phyloP scores from a whole-genome alignment of 768 basidiomycete species.

The Mycena belliarum region DNA sequence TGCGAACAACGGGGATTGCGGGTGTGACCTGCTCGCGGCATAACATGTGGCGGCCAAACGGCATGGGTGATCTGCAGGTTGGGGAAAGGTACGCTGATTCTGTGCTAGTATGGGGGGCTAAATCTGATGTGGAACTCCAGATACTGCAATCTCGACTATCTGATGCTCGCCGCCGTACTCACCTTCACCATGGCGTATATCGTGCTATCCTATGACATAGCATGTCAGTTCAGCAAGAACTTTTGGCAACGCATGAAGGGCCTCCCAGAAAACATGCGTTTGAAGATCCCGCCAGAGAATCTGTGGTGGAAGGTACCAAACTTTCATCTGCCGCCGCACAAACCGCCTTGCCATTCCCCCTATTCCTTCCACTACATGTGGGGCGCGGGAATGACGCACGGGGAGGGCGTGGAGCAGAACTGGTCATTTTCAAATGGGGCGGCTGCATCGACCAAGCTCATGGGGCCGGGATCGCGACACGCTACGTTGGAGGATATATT shows the following conservation, averaged over 20 bases:
- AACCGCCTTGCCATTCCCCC: neutral
- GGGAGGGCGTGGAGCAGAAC: slow-evolving; percentile 2
- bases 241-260: neutral
- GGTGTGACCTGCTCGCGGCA: neutral
- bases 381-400: no score
- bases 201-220: neutral
- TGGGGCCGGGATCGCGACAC: neutral
- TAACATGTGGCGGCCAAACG: no score
- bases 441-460: neutral
- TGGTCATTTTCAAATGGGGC: slow-evolving; percentile 4
- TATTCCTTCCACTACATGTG: slow-evolving; percentile 7
- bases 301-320: slow-evolving; percentile 14
- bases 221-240: neutral
- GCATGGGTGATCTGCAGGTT: neutral
- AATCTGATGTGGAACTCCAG: neutral
- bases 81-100: neutral
- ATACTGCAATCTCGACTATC: slow-evolving; percentile 13
- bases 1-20: slow-evolving; percentile 4
- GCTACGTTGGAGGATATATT: slow-evolving; percentile 3
- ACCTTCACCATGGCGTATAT: neutral
- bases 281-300: neutral
- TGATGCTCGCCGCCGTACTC: neutral
- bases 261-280: neutral
- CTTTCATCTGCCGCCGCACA: slow-evolving; percentile 7
- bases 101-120: neutral